Evolutionary conservation across 306 rosid genomes (phyloP).

Genomic region (Casuarina cunninghamiana): DNA sequence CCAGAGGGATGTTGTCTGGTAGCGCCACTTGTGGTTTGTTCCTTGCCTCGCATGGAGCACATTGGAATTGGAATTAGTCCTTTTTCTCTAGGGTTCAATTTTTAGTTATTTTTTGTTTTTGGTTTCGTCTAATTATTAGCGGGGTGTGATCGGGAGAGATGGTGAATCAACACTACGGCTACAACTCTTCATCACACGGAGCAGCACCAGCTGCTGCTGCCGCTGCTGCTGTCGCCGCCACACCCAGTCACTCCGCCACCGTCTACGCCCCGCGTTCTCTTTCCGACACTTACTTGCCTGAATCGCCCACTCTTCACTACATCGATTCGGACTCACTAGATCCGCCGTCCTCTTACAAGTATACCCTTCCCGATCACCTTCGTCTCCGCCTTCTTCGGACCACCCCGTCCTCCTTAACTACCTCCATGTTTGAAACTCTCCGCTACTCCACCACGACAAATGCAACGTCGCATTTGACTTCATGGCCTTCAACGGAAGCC

Average conservation of each 20-base stretch:
- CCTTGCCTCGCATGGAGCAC: too few species aligned
- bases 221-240: conserved; percentile 24
- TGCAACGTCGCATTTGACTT: conserved; percentile 43
- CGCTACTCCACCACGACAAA: conserved; percentile 26
- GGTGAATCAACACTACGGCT: conserved; percentile 45
- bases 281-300: conserved; percentile 31
- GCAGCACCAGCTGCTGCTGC: conserved; percentile 28
- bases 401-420: conserved; percentile 29
- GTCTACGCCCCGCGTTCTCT: conserved; percentile 14
- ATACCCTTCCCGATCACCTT: conserved; percentile 20
- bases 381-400: conserved; percentile 28
- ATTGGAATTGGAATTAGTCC: too few species aligned
- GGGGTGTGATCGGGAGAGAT: conserved; percentile 2
- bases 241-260: conserved; percentile 11
- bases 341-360: neutral
- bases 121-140: too few species aligned
- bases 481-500: conserved; percentile 51
- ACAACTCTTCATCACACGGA: conserved; percentile 38
- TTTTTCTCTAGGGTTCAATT: too few species aligned
- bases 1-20: too few species aligned
- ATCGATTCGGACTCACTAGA: conserved; percentile 9
- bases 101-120: too few species aligned
- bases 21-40: too few species aligned
- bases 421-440: conserved; percentile 40
- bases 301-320: conserved; percentile 19